Conservation (phyloP, 2,329 filamentous ascomycete species). For the Volutella citrinella region DNA sequence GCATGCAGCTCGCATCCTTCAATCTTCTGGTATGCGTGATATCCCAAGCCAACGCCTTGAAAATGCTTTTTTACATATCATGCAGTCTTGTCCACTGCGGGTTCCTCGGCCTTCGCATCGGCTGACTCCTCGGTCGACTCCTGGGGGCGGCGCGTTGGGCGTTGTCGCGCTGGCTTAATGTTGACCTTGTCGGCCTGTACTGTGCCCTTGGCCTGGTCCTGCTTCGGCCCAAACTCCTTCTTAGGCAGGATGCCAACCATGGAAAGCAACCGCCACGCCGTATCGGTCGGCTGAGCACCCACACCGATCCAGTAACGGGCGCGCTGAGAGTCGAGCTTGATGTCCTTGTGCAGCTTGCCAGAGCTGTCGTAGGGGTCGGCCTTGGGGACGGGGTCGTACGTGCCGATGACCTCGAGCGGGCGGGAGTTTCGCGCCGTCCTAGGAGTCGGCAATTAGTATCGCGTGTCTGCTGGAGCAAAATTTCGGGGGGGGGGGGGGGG, state of each 20-base stretch:
- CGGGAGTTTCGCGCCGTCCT: conserved; percentile 84
- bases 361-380: conserved; percentile 56
- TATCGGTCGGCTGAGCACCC: conserved; percentile 89
- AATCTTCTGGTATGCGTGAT: conserved; percentile 9
- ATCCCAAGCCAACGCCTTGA: conserved; percentile 25
- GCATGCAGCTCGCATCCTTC: no score
- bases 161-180: no score
- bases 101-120: no score
- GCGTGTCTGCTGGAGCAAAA: no score
- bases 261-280: conserved; percentile 79
- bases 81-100: conserved; percentile 23
- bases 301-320: conserved; percentile 97
- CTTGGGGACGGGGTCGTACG: conserved; percentile 68
- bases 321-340: conserved; percentile 76
- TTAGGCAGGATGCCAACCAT: conserved; percentile 60
- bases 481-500: no score
- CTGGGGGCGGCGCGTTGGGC: no score
- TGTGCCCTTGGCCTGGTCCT: conserved; percentile 21
- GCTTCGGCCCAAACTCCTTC: conserved; percentile 34
- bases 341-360: conserved; percentile 82
- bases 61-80: conserved; percentile 27
- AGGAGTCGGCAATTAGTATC: no score
- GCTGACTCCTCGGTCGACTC: no score
- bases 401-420: conserved; percentile 89
- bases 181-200: conserved; percentile 27